Conservation (phyloP, 768 basidiomycete species). For the Podaxis carcinomalis region DNA sequence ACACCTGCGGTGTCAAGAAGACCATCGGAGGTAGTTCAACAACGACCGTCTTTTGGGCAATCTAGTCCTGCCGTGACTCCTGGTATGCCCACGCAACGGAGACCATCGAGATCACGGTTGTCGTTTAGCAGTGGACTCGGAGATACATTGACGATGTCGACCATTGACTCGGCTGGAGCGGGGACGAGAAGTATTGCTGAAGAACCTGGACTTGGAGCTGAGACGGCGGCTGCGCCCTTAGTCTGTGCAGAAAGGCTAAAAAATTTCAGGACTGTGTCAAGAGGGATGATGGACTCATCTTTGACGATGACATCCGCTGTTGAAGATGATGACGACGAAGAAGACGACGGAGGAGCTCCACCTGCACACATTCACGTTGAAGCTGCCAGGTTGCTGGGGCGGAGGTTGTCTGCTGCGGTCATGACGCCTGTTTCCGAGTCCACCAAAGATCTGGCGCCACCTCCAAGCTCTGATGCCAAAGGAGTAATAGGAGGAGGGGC, state of each 20-base stretch:
- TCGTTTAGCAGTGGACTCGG: conserved; percentile 17
- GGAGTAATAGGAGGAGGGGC: not conserved
- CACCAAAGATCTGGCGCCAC: conserved; percentile 1
- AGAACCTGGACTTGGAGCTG: not conserved
- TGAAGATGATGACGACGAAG: conserved; percentile 36
- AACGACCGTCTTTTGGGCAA: conserved; percentile 4
- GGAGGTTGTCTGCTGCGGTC: conserved; percentile 39
- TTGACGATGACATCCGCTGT: conserved; percentile 49
- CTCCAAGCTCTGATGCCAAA: not conserved
- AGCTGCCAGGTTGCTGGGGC: conserved; percentile 33
- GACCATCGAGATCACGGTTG: conserved; percentile 8
- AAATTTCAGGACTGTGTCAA: not conserved
- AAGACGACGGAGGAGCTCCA: conserved; percentile 3
- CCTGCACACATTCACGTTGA: conserved; percentile 20
- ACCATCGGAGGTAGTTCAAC: conserved; percentile 11
- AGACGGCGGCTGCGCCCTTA: not conserved
- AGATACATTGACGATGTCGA: conserved; percentile 36
- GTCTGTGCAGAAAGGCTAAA: not conserved
- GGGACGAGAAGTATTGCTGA: conserved; percentile 13
- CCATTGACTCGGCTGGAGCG: conserved; percentile 21
- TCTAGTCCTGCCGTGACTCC: not conserved
- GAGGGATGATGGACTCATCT: conserved; percentile 15
- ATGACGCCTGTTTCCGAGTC: conserved; percentile 22
- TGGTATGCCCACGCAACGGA: not conserved
- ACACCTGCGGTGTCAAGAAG: conserved; percentile 45